phyloP scores from a whole-genome alignment of 129 eudicot genomes.

The Lactuca saligna region DNA sequence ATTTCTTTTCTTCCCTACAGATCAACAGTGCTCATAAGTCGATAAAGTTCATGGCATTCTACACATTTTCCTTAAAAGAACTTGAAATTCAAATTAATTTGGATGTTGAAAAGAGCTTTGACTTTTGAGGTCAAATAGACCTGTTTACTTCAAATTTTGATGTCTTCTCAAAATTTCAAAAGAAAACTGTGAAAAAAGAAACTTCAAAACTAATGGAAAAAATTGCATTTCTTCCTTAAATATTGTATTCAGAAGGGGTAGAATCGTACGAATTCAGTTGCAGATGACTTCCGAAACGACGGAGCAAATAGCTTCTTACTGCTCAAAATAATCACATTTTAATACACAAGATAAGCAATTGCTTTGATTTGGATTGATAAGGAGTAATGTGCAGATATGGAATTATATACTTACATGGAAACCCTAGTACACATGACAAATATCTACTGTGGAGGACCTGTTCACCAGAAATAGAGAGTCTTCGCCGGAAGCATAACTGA shows the following conservation, averaged over 20 bases:
- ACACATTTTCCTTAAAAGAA: neutral
- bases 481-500: conserved; percentile 1
- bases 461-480: neutral
- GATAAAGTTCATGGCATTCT: conserved; percentile 1
- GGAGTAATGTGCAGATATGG: neutral
- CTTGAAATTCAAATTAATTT: neutral
- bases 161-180: neutral
- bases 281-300: conserved; percentile 18
- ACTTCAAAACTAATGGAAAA: neutral
- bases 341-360: conserved; percentile 4
- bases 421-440: conserved; percentile 35
- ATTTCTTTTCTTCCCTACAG: conserved; percentile 34
- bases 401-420: conserved; percentile 20
- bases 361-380: neutral
- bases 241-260: neutral
- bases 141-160: neutral
- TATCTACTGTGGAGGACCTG: neutral
- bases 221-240: neutral
- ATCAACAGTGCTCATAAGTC: conserved; percentile 10
- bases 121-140: neutral
- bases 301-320: conserved; percentile 19
- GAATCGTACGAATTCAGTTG: conserved; percentile 24
- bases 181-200: neutral
- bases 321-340: neutral
- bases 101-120: conserved; percentile 12